phyloP scores from a whole-genome alignment of 163 green algal species.

The Volvox carteri region DNA sequence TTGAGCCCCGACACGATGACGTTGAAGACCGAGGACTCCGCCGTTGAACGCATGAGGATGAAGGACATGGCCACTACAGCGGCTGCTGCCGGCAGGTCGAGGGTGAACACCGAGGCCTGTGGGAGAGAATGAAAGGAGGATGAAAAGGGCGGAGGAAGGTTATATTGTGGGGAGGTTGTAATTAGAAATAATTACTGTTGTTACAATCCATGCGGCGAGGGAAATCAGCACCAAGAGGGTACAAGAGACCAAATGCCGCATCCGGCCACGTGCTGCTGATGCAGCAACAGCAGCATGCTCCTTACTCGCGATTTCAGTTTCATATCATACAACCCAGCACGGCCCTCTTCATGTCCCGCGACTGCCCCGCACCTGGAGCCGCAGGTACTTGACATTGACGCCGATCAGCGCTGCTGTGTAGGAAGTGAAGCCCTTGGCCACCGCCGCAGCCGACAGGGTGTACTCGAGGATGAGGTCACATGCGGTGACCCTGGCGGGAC shows the following conservation, averaged over 20 bases:
- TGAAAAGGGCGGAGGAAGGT: no score
- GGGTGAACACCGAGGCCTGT: constrained; percentile 57
- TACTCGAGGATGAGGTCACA: constrained; percentile 87
- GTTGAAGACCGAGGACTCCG: constrained; percentile 78
- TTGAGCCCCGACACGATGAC: constrained; percentile 66
- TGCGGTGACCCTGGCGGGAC: constrained; percentile 74
- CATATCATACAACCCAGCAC: no score
- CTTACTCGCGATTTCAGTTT: no score
- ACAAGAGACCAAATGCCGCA: no score
- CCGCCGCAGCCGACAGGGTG: constrained; percentile 78
- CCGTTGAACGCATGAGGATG: constrained; percentile 78
- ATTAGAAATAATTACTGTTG: no score
- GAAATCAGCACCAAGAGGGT: no score
- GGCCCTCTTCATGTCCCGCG: background rate
- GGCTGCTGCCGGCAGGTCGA: constrained; percentile 65
- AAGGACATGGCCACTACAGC: constrained; percentile 65
- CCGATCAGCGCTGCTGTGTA: constrained; percentile 82
- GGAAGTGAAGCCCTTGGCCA: constrained; percentile 84
- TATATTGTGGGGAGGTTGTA: no score
- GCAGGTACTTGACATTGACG: constrained; percentile 56
- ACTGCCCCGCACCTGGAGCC: constrained; percentile 51
- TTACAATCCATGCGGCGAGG: no score
- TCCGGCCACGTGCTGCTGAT: no score
- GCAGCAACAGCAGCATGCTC: no score
- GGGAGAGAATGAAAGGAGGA: background rate